A percentile compares a stretch with the other conserved stretches of the same genome.
phyloP scores from a whole-genome alignment of 345 rosid species.

The Gossypium arboreum region DNA sequence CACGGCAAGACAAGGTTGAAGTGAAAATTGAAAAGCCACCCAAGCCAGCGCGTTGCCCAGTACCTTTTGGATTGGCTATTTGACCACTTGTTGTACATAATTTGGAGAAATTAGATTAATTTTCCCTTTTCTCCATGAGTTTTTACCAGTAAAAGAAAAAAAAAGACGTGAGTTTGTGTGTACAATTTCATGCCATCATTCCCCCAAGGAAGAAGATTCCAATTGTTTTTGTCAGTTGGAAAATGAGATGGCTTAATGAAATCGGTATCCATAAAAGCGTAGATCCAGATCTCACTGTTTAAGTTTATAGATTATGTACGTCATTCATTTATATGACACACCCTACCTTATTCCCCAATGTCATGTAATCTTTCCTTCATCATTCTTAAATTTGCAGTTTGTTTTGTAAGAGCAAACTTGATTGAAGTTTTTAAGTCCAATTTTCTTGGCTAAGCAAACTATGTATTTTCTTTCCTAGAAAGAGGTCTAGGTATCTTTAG shows the following conservation, averaged over 20 bases:
- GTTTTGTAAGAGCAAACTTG: too few species aligned
- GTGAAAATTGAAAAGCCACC: conserved; percentile 44
- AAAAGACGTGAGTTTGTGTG: too few species aligned
- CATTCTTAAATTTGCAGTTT: background rate
- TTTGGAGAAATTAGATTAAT: background rate
- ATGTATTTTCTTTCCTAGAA: too few species aligned
- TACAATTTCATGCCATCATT: conserved; percentile 1
- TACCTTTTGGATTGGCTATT: conserved; percentile 53
- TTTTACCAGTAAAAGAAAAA: background rate
- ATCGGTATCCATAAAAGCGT: conserved; percentile 1
- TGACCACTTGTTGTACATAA: conserved; percentile 22
- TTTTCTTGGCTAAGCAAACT: too few species aligned
- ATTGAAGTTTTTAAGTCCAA: too few species aligned
- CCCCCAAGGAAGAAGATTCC: conserved; percentile 9
- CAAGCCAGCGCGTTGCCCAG: conserved; percentile 57
- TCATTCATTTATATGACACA: background rate
- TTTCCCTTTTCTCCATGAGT: background rate
- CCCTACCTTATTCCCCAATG: background rate
- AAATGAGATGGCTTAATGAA: conserved; percentile 11
- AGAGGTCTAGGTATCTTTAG: too few species aligned
- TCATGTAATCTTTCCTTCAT: background rate
- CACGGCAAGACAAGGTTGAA: conserved; percentile 38
- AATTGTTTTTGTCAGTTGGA: background rate
- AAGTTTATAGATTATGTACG: background rate
- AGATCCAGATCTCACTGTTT: background rate